These are phyloP conservation scores for Bipolaris oryzae DNA, from an alignment of 2,329 filamentous ascomycete species.

Conservation along the genomic window DNA sequence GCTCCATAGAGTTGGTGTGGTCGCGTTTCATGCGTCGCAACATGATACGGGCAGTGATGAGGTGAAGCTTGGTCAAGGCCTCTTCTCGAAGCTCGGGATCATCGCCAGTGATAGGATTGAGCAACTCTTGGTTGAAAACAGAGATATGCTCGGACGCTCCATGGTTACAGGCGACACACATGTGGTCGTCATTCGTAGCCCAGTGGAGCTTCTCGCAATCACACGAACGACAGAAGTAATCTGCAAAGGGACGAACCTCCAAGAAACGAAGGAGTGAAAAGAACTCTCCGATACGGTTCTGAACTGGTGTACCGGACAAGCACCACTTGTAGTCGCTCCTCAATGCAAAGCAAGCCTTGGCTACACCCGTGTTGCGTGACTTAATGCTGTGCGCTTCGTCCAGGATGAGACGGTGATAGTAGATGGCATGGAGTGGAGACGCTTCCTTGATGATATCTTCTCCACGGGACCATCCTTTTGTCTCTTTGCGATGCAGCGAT, in stretches of 20 bases:
- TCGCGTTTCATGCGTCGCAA: slow-evolving; percentile 92
- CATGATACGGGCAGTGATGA: slow-evolving; percentile 95
- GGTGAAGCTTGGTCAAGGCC: slow-evolving; percentile 80
- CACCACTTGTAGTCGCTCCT: slow-evolving; percentile 93
- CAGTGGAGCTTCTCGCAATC: slow-evolving; percentile 82
- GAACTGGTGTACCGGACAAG: slow-evolving; percentile 89
- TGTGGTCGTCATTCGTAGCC: slow-evolving; percentile 73
- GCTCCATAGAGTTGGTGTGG: slow-evolving; percentile 91
- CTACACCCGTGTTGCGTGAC: slow-evolving; percentile 84
- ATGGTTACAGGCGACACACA: slow-evolving; percentile 73
- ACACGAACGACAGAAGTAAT: slow-evolving; percentile 92
- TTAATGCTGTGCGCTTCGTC: slow-evolving; percentile 98
- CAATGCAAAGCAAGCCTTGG: slow-evolving; percentile 92
- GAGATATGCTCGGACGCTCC: slow-evolving; percentile 72
- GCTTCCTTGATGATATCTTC: slow-evolving; percentile 80
- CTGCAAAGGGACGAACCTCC: slow-evolving; percentile 84
- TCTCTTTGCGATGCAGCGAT: slow-evolving; percentile 89
- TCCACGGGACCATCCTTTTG: slow-evolving; percentile 84
- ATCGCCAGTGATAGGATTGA: slow-evolving; percentile 72
- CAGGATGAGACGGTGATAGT: slow-evolving; percentile 89
- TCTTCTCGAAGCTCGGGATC: slow-evolving; percentile 62
- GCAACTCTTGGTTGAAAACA: slow-evolving; percentile 91
- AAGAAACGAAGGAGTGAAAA: slow-evolving; percentile 94
- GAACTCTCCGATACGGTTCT: slow-evolving; percentile 97
- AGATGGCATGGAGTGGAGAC: slow-evolving; percentile 76